Conservation (phyloP, 2,329 filamentous ascomycete genomes). For the Cryphonectria parasitica region DNA sequence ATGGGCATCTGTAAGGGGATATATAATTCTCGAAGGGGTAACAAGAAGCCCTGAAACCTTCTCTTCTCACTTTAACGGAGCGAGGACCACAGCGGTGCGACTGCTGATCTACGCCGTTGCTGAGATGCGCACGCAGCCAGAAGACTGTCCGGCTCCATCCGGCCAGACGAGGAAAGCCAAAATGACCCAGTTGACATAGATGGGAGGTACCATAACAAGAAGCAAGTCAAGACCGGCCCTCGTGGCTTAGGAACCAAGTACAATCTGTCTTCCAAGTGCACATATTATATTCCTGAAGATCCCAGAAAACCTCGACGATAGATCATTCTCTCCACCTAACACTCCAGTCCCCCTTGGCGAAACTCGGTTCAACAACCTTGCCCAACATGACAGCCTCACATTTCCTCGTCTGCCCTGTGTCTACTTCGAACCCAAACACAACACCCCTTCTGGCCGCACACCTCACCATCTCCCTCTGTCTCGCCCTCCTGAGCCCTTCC, state of each 20-base stretch:
- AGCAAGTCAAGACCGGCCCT: too few relatives aligned
- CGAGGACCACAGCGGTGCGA: background rate
- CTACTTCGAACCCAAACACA: slow-evolving; percentile 54
- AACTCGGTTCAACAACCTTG: slow-evolving; percentile 61
- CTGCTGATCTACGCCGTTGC: too few relatives aligned
- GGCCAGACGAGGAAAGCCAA: too few relatives aligned
- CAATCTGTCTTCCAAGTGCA: background rate
- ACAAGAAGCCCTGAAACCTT: background rate
- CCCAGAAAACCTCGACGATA: too few relatives aligned
- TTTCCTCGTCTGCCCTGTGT: slow-evolving; percentile 41
- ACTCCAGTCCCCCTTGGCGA: slow-evolving; percentile 64
- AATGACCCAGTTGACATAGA: too few relatives aligned
- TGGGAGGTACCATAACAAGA: too few relatives aligned
- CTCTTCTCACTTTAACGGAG: background rate
- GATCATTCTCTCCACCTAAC: slow-evolving; percentile 58
- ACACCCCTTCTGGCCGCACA: slow-evolving; percentile 65
- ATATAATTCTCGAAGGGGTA: background rate
- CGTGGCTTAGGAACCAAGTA: too few relatives aligned
- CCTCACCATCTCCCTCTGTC: slow-evolving; percentile 61
- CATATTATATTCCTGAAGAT: too few relatives aligned
- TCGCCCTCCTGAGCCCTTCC: slow-evolving; percentile 49
- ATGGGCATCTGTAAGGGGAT: background rate
- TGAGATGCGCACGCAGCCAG: too few relatives aligned
- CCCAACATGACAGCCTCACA: slow-evolving; percentile 65
- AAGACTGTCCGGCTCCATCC: too few relatives aligned